phyloP scores from a whole-genome alignment of 2,329 filamentous ascomycete genomes.

The Leptographium radiaticola region DNA sequence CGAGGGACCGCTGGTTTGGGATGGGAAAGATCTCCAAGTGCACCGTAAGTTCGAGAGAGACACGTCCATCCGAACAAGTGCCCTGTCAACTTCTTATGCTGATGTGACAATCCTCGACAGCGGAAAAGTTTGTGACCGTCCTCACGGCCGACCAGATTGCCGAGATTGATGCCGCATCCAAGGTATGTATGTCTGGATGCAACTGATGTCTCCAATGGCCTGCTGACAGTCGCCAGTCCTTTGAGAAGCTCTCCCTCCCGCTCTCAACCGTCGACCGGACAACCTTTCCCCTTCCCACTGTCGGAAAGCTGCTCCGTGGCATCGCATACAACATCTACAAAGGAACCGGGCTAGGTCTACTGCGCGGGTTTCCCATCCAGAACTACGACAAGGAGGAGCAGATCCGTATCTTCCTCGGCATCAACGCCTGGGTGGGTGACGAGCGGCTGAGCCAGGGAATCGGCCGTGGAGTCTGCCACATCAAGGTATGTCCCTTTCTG shows the following conservation, averaged over 20 bases:
- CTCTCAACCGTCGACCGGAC: not conserved
- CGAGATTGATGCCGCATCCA: not conserved
- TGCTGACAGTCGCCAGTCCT: not conserved
- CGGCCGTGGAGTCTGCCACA: not conserved
- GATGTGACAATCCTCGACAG: not conserved
- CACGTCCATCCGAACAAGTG: not conserved
- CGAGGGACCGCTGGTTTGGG: not conserved
- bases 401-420: not conserved
- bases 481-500: not conserved
- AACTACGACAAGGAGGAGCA: slow-evolving; percentile 1
- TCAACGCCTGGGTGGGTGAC: not conserved
- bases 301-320: not conserved
- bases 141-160: not conserved
- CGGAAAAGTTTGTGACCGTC: not conserved
- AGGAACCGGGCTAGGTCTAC: not conserved
- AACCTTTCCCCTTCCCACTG: not conserved
- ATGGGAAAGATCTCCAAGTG: not conserved
- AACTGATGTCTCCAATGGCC: not conserved
- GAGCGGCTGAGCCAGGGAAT: not conserved
- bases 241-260: not conserved
- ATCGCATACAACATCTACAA: not conserved
- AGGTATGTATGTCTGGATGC: not conserved
- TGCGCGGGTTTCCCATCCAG: not conserved
- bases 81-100: not conserved
- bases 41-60: not conserved